These are phyloP conservation scores for Suillus bovinus DNA, from an alignment of 768 basidiomycete genomes.

Conservation along the genomic window DNA sequence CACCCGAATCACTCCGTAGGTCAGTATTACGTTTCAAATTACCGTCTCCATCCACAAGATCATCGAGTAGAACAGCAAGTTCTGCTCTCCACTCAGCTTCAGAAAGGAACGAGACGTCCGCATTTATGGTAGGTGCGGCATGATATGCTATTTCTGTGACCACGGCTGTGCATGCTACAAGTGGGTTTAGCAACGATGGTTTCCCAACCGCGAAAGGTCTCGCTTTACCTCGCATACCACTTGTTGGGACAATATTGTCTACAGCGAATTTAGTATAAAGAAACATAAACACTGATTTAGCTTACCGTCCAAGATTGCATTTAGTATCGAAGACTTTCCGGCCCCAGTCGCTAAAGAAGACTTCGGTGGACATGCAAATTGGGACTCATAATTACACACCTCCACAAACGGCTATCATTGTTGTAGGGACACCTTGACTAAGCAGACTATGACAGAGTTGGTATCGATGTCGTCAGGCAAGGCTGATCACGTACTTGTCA, in stretches of 20 bases:
- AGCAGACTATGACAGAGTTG: constrained; percentile 39
- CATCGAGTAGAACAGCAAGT: constrained; percentile 52
- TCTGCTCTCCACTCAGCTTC: constrained; percentile 59
- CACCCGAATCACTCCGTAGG: constrained; percentile 57
- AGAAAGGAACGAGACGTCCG: constrained; percentile 58
- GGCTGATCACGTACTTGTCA: constrained; percentile 35
- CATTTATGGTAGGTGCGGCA: constrained; percentile 53
- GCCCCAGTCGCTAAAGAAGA: constrained; percentile 52
- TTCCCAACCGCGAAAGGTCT: neutral
- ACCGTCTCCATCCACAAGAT: constrained; percentile 61
- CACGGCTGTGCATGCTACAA: constrained; percentile 61
- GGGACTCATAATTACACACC: constrained; percentile 32
- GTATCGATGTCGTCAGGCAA: neutral
- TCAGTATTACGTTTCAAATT: constrained; percentile 52
- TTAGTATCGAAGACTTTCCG: constrained; percentile 61
- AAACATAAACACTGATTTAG: constrained; percentile 6
- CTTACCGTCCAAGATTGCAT: constrained; percentile 60
- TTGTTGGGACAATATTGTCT: constrained; percentile 68
- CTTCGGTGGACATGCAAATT: neutral
- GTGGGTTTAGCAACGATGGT: neutral
- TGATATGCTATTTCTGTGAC: constrained; percentile 64
- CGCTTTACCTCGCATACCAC: constrained; percentile 58
- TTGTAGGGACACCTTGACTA: constrained; percentile 51
- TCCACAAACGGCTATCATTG: constrained; percentile 66
- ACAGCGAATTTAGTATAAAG: neutral